Evolutionary conservation across 768 basidiomycete genomes (phyloP).

Genomic region (Dioszegia hungarica): DNA sequence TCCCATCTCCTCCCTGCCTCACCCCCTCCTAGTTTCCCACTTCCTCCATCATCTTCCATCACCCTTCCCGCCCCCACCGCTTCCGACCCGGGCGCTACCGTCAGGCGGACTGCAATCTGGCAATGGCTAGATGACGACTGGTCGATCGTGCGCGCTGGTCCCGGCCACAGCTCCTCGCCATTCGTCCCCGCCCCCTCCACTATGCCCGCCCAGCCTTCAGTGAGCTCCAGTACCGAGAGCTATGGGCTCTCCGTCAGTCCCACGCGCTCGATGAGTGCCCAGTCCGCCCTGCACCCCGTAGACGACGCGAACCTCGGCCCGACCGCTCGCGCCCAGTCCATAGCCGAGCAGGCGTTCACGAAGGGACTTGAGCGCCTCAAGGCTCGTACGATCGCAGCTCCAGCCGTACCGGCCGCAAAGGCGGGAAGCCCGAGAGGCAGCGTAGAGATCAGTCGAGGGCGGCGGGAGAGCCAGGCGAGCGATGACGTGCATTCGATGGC

Average conservation of each 20-base stretch:
- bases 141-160: conserved; percentile 59
- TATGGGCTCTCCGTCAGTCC: conserved; percentile 50
- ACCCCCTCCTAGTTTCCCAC: conserved; percentile 65
- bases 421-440: conserved; percentile 9
- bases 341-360: conserved; percentile 50
- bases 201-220: neutral
- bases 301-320: conserved; percentile 2
- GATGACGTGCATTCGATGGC: conserved; percentile 19
- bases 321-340: conserved; percentile 23
- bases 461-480: conserved; percentile 33
- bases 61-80: conserved; percentile 41
- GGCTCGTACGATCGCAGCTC: conserved; percentile 32
- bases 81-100: conserved; percentile 45
- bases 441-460: conserved; percentile 10
- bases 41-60: conserved; percentile 56
- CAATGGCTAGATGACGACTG: conserved; percentile 88
- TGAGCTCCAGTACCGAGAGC: conserved; percentile 33
- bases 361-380: conserved; percentile 48
- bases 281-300: neutral
- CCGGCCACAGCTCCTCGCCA: conserved; percentile 38
- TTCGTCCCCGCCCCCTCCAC: conserved; percentile 53
- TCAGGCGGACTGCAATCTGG: conserved; percentile 77
- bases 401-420: neutral
- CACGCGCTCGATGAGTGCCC: neutral
- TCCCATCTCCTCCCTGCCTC: conserved; percentile 65